These are phyloP conservation scores for Ramichloridium luteum DNA, from an alignment of 2,329 filamentous ascomycete species.

Conservation along the genomic window DNA sequence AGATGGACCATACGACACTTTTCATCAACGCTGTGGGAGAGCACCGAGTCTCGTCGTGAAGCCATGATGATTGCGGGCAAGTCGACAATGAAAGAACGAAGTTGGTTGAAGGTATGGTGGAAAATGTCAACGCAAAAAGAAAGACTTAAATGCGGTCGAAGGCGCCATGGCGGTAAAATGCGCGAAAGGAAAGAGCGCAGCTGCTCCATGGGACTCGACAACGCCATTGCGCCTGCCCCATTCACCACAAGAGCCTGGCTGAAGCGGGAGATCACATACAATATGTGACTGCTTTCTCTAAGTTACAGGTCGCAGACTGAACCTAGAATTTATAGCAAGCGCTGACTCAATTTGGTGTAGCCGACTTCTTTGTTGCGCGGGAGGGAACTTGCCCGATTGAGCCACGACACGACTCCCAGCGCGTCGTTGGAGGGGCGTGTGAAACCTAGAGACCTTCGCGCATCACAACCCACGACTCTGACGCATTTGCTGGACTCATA, in stretches of 20 bases:
- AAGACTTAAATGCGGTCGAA: background rate
- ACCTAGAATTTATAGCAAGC: no score
- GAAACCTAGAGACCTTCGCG: no score
- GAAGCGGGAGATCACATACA: no score
- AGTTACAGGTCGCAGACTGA: no score
- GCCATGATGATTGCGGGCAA: constrained; percentile 7
- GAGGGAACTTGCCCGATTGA: no score
- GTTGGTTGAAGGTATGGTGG: constrained; percentile 1
- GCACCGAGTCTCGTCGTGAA: constrained; percentile 11
- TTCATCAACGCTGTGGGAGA: constrained; percentile 6
- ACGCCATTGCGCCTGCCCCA: constrained; percentile 10
- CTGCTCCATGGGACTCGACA: constrained; percentile 9
- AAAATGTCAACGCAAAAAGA: background rate
- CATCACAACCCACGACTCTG: no score
- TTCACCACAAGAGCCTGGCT: no score
- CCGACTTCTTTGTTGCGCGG: no score
- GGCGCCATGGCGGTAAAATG: background rate
- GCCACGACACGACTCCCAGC: background rate
- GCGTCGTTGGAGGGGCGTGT: no score
- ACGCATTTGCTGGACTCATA: no score
- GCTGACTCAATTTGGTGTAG: no score
- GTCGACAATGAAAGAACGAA: constrained; percentile 2
- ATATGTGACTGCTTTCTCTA: no score
- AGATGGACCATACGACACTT: constrained; percentile 28
- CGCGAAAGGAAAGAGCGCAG: constrained; percentile 10